phyloP scores from a whole-genome alignment of 345 rosid genomes.

The Mercurialis annua region DNA sequence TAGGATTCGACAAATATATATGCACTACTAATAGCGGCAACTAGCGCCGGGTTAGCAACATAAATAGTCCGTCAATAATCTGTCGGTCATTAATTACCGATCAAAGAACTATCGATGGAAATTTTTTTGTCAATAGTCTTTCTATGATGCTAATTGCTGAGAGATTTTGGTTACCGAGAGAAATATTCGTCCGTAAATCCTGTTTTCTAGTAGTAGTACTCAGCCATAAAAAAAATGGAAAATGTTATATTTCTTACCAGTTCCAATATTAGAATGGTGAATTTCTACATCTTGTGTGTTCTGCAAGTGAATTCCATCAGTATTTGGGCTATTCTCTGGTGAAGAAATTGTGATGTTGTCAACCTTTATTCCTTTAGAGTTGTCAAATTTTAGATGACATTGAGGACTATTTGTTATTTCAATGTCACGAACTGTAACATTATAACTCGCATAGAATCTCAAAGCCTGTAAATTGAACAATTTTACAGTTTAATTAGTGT shows the following conservation, averaged over 20 bases:
- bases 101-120: no score
- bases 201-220: no score
- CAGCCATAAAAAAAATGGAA: no score
- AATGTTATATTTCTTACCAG: constrained; percentile 44
- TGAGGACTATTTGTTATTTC: constrained; percentile 66
- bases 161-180: no score
- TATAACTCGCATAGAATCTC: constrained; percentile 67
- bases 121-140: no score
- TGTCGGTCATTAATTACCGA: no score
- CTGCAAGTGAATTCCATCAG: constrained; percentile 91
- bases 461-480: constrained; percentile 44
- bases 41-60: no score
- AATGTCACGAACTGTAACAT: constrained; percentile 70
- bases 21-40: no score
- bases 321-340: constrained; percentile 70
- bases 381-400: constrained; percentile 87
- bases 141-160: no score
- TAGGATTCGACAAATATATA: no score
- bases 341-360: constrained; percentile 64
- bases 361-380: constrained; percentile 52
- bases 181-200: no score
- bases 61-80: no score
- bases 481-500: not conserved
- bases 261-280: constrained; percentile 58
- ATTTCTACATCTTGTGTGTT: constrained; percentile 76